Evolutionary conservation across 2,329 filamentous ascomycete species (phyloP).

Genomic region (Xylariaceae sp.): DNA sequence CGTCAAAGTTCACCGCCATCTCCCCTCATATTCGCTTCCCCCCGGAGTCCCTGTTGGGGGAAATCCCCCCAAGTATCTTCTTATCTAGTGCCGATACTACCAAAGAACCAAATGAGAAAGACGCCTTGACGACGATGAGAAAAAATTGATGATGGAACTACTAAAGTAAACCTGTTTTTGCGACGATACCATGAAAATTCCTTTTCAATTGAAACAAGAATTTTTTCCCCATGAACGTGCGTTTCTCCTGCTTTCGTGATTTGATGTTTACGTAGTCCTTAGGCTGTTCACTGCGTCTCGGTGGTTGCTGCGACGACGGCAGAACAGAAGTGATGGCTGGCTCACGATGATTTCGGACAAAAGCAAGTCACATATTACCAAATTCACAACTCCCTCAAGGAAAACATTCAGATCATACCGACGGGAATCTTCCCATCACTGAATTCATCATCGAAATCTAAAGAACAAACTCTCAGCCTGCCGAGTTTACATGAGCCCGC

Average conservation of each 20-base stretch:
- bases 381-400: no score
- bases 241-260: no score
- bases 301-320: no score
- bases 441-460: background rate
- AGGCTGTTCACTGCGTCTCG: no score
- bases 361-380: no score
- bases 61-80: background rate
- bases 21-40: background rate
- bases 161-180: background rate
- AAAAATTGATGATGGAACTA: background rate
- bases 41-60: no score
- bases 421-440: background rate
- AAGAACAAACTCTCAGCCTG: background rate
- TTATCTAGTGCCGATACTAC: background rate
- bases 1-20: background rate
- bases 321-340: no score
- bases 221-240: background rate
- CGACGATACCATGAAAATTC: background rate
- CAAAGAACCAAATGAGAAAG: background rate
- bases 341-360: no score
- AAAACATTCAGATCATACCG: no score
- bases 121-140: slow-evolving; percentile 11
- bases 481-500: background rate
- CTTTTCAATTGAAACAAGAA: background rate
- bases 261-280: no score